Conservation (phyloP, 441 rosid genomes). For the Brassica balearica region DNA sequence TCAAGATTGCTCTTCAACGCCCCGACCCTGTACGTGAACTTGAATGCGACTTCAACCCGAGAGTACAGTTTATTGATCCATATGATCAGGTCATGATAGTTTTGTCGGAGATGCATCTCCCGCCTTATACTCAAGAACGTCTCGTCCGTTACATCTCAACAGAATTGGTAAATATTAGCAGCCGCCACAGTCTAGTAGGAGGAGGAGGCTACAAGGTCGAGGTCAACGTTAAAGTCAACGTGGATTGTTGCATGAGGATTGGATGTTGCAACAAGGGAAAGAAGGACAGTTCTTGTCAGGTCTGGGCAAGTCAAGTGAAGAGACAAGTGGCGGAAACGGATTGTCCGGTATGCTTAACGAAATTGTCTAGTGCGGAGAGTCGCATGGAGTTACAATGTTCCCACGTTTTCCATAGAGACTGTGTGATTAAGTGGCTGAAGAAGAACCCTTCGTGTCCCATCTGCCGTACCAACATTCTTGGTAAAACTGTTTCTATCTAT, state of each 20-base stretch:
- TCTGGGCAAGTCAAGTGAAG: neutral
- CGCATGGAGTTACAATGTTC: slow-evolving; percentile 27
- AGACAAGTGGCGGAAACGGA: neutral
- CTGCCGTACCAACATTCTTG: slow-evolving; percentile 25
- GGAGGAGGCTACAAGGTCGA: slow-evolving; percentile 15
- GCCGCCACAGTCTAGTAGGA: neutral
- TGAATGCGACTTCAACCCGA: neutral
- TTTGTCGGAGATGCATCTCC: slow-evolving; percentile 30
- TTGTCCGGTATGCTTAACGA: slow-evolving; percentile 18
- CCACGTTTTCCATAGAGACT: slow-evolving; percentile 24
- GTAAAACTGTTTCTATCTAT: slow-evolving; percentile 4
- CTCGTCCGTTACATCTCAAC: slow-evolving; percentile 5
- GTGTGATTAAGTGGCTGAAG: slow-evolving; percentile 18
- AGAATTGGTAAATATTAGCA: neutral
- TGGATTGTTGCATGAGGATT: slow-evolving; percentile 9
- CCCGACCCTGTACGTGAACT: neutral
- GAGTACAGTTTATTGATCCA: slow-evolving; percentile 2
- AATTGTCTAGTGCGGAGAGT: neutral
- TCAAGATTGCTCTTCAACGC: neutral
- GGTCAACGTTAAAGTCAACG: slow-evolving; percentile 2
- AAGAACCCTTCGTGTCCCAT: slow-evolving; percentile 13
- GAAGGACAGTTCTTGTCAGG: neutral
- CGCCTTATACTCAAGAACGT: slow-evolving; percentile 7
- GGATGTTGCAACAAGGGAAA: slow-evolving; percentile 2
- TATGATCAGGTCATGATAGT: slow-evolving; percentile 21